Evolutionary conservation across 2,329 filamentous ascomycete species (phyloP).

Genomic region (Pyrenophora tritici-repentis): DNA sequence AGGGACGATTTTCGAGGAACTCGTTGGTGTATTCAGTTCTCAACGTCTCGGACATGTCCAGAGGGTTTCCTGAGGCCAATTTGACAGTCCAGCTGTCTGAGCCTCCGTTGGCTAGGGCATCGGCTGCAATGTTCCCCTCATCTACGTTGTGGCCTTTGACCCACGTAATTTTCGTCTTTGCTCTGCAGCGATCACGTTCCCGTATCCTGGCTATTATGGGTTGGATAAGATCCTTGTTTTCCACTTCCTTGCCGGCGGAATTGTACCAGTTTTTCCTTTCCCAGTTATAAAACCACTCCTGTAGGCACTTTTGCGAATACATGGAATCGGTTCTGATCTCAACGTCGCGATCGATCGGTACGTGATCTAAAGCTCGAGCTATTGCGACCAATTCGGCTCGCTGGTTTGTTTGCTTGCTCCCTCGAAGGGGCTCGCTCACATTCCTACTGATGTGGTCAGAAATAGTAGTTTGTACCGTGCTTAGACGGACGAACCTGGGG

Average conservation of each 20-base stretch:
- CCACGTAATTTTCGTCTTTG: constrained; percentile 77
- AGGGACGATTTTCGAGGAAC: too few species aligned
- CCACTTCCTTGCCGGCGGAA: constrained; percentile 70
- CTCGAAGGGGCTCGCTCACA: constrained; percentile 75
- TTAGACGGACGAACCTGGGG: constrained; percentile 52
- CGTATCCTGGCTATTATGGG: constrained; percentile 73
- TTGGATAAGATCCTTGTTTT: constrained; percentile 85
- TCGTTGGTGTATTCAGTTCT: constrained; percentile 4
- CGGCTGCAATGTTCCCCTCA: constrained; percentile 78
- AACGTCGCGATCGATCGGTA: constrained; percentile 69
- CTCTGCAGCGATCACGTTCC: constrained; percentile 60
- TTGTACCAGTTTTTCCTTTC: constrained; percentile 77
- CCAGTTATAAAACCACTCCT: constrained; percentile 82
- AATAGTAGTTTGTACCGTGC: background rate
- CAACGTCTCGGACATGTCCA: constrained; percentile 10
- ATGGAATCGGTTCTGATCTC: constrained; percentile 86
- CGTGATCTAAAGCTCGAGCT: constrained; percentile 77
- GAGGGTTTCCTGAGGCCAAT: background rate
- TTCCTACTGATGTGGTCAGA: constrained; percentile 55
- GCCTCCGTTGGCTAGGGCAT: constrained; percentile 50
- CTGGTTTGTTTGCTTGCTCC: constrained; percentile 85
- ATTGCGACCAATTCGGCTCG: constrained; percentile 93
- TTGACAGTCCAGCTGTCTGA: constrained; percentile 8
- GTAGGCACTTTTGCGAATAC: constrained; percentile 89
- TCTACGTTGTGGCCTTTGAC: constrained; percentile 82